Evolutionary conservation across 2,329 filamentous ascomycete genomes (phyloP).

Genomic region (Xylariaceae sp.): DNA sequence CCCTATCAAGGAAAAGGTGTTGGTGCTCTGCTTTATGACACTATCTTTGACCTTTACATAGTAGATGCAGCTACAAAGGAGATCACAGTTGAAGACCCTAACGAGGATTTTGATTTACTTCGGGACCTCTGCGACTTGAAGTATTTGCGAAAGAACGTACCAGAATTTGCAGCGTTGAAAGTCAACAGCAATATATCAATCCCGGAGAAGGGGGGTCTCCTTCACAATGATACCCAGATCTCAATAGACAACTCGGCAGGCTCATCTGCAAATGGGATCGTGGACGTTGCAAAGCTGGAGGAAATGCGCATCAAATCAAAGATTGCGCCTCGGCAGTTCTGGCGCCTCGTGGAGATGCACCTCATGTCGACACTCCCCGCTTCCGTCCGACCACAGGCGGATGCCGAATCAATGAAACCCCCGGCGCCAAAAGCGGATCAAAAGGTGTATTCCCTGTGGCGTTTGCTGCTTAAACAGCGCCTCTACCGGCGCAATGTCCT

Average conservation of each 20-base stretch:
- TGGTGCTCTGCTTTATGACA: constrained; percentile 80
- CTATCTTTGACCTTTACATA: constrained; percentile 75
- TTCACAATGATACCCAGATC: constrained; percentile 39
- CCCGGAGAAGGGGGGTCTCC: constrained; percentile 52
- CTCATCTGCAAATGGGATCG: constrained; percentile 52
- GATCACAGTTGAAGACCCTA: constrained; percentile 93
- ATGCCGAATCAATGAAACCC: constrained; percentile 42
- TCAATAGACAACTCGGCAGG: constrained; percentile 30
- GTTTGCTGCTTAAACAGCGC: constrained; percentile 76
- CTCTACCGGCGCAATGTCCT: constrained; percentile 79
- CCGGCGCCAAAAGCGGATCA: constrained; percentile 59
- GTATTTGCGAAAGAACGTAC: constrained; percentile 63
- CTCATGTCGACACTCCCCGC: constrained; percentile 66
- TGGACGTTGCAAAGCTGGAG: constrained; percentile 64
- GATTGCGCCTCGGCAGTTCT: constrained; percentile 79
- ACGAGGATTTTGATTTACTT: constrained; percentile 81
- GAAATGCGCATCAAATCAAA: constrained; percentile 67
- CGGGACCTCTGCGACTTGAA: constrained; percentile 76
- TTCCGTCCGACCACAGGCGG: constrained; percentile 59
- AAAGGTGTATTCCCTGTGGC: constrained; percentile 73
- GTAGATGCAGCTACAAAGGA: constrained; percentile 74
- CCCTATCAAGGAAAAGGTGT: constrained; percentile 84
- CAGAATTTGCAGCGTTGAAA: constrained; percentile 63
- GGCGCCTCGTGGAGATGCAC: constrained; percentile 77
- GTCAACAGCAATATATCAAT: constrained; percentile 61